Percentiles rank a stretch among this genome's conserved stretches.
These are phyloP conservation scores for Kernera saxatilis DNA, from an alignment of 345 rosid genomes.

Conservation along the genomic window DNA sequence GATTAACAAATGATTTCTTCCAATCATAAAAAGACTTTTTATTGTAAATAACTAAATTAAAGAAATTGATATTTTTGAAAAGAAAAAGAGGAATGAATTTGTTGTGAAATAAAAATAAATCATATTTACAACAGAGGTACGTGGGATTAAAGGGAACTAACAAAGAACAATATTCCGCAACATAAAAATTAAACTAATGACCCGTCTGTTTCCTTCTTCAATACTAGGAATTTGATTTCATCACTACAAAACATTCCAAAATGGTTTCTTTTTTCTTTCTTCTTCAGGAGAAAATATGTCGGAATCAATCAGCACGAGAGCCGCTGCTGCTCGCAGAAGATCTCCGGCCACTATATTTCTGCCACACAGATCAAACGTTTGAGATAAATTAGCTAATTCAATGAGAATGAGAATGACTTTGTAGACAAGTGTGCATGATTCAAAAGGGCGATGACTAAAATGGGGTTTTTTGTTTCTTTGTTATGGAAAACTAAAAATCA, in stretches of 20 bases:
- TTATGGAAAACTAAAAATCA: not conserved
- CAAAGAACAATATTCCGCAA: conserved; percentile 4
- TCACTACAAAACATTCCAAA: conserved; percentile 4
- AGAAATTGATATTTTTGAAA: not conserved
- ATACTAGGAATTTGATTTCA: not conserved
- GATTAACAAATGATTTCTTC: not conserved
- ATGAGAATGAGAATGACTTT: not conserved
- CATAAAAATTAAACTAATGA: not conserved
- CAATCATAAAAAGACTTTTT: not conserved
- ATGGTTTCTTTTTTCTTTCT: not conserved
- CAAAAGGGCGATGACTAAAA: not conserved
- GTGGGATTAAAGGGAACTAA: not conserved
- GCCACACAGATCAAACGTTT: conserved; percentile 5
- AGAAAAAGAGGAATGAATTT: not conserved
- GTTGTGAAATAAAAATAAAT: not conserved
- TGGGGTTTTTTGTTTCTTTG: not conserved
- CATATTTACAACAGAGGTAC: conserved; percentile 1
- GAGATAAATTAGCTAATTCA: not conserved
- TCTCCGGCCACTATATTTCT: conserved; percentile 49
- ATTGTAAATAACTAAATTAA: not conserved
- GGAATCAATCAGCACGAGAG: conserved; percentile 36
- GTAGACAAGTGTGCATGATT: not conserved
- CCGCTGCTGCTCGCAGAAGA: conserved; percentile 47
- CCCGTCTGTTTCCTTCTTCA: not conserved
- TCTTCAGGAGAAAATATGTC: not conserved